phyloP scores from a whole-genome alignment of 768 basidiomycete genomes.

The Suillus decipiens region DNA sequence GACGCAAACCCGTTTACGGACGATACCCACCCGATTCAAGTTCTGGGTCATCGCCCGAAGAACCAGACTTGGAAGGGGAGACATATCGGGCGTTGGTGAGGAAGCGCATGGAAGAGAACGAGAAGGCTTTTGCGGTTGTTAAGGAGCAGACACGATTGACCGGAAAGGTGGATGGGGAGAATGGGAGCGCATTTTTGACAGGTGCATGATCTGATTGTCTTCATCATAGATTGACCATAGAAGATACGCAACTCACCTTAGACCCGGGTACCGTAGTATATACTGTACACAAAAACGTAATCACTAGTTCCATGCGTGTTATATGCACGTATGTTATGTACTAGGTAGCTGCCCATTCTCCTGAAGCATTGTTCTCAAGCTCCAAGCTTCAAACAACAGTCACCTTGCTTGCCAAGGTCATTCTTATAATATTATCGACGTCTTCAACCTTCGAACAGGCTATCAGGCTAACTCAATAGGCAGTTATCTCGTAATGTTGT shows the following conservation, averaged over 20 bases:
- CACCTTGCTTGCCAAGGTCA: too few relatives aligned
- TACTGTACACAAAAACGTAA: not conserved
- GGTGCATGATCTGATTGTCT: not conserved
- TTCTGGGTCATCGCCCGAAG: not conserved
- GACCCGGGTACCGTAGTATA: not conserved
- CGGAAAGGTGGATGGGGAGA: not conserved
- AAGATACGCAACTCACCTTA: not conserved
- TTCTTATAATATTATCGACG: too few relatives aligned
- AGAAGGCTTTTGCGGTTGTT: not conserved
- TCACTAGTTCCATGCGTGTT: not conserved
- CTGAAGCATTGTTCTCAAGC: not conserved
- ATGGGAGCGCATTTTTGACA: not conserved
- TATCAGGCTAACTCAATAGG: too few relatives aligned
- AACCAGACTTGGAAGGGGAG: conserved; percentile 19
- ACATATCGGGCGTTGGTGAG: conserved; percentile 21
- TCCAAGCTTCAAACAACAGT: conserved; percentile 25
- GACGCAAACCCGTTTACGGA: conserved; percentile 47
- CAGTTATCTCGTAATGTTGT: not conserved
- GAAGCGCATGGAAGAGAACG: conserved; percentile 1
- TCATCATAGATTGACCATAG: not conserved
- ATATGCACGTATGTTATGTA: not conserved
- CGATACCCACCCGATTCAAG: conserved; percentile 47
- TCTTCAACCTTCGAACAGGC: too few relatives aligned
- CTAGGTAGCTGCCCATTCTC: not conserved
- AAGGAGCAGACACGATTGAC: not conserved